Evolutionary conservation across 1,139 yeast species (phyloP).

Genomic region (Suhomyces wounanorum): DNA sequence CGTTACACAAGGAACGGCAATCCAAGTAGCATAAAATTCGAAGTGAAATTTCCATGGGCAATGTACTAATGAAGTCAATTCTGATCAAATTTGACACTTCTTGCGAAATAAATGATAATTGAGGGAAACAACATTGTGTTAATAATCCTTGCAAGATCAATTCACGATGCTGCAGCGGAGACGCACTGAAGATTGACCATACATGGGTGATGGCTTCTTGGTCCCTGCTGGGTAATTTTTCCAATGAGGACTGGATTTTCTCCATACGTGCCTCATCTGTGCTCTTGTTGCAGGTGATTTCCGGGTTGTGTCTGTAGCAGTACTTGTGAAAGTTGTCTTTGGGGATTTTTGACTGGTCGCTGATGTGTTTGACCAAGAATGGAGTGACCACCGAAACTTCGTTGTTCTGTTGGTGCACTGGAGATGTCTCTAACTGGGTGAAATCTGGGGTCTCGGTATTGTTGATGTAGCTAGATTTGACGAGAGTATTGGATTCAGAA

Average conservation of each 20-base stretch:
- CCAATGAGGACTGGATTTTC: slow-evolving; percentile 60
- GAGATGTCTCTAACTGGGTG: neutral
- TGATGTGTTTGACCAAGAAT: slow-evolving; percentile 46
- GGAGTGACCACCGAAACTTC: slow-evolving; percentile 47
- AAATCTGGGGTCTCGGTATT: slow-evolving; percentile 7
- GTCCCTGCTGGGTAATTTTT: slow-evolving; percentile 60
- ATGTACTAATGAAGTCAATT: slow-evolving; percentile 81
- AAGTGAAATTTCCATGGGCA: slow-evolving; percentile 83
- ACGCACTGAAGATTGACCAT: slow-evolving; percentile 77
- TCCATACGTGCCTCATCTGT: slow-evolving; percentile 69
- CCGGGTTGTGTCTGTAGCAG: slow-evolving; percentile 94
- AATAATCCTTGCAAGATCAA: slow-evolving; percentile 81
- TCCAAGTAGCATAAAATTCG: slow-evolving; percentile 87
- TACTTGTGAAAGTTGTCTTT: slow-evolving; percentile 59
- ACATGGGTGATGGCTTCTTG: slow-evolving; percentile 72
- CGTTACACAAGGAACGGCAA: slow-evolving; percentile 86
- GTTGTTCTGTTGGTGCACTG: slow-evolving; percentile 4
- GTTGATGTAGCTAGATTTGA: slow-evolving; percentile 7
- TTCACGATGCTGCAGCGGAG: slow-evolving; percentile 67
- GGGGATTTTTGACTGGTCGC: slow-evolving; percentile 45
- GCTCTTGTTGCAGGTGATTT: slow-evolving; percentile 66
- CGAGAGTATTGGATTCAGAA: slow-evolving; percentile 1
- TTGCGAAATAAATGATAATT: slow-evolving; percentile 76
- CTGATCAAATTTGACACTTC: slow-evolving; percentile 79
- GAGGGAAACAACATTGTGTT: slow-evolving; percentile 94